Base-by-base conservation (phyloP, 2,329 filamentous ascomycete species). In the Aureobasidium sp. region DNA sequence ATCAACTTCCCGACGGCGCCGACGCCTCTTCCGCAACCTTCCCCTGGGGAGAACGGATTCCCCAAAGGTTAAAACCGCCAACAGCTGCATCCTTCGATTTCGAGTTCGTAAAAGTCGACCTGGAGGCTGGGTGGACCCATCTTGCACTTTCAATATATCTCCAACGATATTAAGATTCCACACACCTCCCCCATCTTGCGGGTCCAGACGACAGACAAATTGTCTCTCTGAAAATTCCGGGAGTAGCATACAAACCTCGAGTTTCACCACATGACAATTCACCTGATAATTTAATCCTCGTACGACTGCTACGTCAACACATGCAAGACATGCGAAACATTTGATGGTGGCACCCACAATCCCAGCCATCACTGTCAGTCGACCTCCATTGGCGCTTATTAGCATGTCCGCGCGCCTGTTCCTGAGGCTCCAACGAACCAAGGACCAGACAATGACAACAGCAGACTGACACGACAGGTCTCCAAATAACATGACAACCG, bases 251-350 rank as follows among this genome's bases (percentile, higher is more conserved):
- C 52, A 57, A 45, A 36, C 2, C 29, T 30, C 39, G 30, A 57
- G 53, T 57, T 57, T 44, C 53, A 57, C 53, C n/a, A 45, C 53
- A 57, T 57, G 53, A 57, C 53, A 57, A 57, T 57, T 57, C n/a
- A n/a, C 29, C 27, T 25, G 13, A 21, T 21, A 21, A 21, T 21
- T 21, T 21, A 21, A 21, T 21, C 21, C 21, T 57, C 53, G 53
- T 57, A 57, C 53, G 39, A 57, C 53, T 45, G 53, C 53, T 57
- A 45, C 53, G 41, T 57, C 53, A 36, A 45, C 41, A 27, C 53
- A 57, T 29, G 39, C 53, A 57, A 45, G 21, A 36, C 53, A 57
- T 29, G 39, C 53, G 45, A 57, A 32, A 57, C 39, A 57, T 39
- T 27, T 36, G 39, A 44, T 36, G 29, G 53, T 57, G 25, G 5